Percentiles rank a stretch among this genome's conserved stretches.
Evolutionary conservation across 345 rosid species (phyloP).

Genomic region (Citrus maxima): DNA sequence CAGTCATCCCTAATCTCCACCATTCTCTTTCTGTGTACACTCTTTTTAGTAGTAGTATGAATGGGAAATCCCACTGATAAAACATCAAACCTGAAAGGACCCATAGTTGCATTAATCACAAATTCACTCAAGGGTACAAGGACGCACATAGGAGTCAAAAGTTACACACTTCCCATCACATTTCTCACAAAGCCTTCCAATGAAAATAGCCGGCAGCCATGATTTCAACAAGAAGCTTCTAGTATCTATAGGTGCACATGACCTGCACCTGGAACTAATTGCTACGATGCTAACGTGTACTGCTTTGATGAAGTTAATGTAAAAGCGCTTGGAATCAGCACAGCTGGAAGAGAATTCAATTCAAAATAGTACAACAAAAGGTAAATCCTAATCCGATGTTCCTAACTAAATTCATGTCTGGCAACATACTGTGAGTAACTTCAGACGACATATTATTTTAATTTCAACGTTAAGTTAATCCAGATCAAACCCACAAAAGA

Average conservation of each 20-base stretch:
- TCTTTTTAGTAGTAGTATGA: background rate
- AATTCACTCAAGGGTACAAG: background rate
- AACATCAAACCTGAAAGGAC: background rate
- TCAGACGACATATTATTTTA: background rate
- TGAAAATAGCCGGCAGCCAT: background rate
- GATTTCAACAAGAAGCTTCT: background rate
- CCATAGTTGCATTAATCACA: background rate
- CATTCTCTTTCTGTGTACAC: background rate
- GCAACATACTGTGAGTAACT: background rate
- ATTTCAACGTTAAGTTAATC: background rate
- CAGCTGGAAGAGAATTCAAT: background rate
- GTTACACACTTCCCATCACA: background rate
- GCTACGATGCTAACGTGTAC: too few species aligned
- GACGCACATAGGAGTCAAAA: background rate
- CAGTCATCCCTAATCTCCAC: background rate
- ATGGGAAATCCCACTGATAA: background rate
- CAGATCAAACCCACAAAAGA: background rate
- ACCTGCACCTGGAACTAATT: too few species aligned
- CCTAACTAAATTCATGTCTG: background rate
- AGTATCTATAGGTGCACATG: background rate
- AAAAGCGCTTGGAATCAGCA: background rate
- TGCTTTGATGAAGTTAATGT: background rate
- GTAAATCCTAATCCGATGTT: background rate
- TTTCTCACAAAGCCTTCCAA: background rate
- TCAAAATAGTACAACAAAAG: background rate